Base-by-base conservation (phyloP, 495 filamentous ascomycete genomes). In the Letharia lupina region DNA sequence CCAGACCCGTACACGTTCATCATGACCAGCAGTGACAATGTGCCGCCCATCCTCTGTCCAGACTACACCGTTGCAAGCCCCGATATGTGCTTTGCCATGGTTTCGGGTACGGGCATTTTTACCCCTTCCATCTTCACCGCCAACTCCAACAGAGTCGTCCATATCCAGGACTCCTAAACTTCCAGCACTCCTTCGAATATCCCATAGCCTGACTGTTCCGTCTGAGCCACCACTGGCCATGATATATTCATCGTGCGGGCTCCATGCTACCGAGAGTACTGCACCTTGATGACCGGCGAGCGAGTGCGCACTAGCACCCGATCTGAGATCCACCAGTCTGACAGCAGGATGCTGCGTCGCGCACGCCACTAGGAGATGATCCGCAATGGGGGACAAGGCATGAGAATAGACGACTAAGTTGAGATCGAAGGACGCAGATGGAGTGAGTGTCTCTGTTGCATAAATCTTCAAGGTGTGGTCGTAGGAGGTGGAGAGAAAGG, bases 391-490 rank as follows among this genome's bases (percentile, higher is more conserved):
- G 0, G 90, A 92, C 42, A 88, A 77, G 6, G 87, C 86, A 73
- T 94, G 90, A 0, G 88, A 83, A 73, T 93, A 91, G 0, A 91
- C 80, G 16, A 88, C 87, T 16, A 84, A 86, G 23, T 83, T 82
- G 2, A 96, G 82, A 54, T 84, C 80, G 70, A 95, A 96, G 11
- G 87, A 84, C 60, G 82, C 85, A 67, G 88, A 78, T 6, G 39
- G 57, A 67, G 82, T 33, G 60, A 90, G 75, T 67, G 82, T 79
- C 47, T 86, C 81, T 1, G 90, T 85, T 12, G 87, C 84, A 71
- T 88, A 96, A 4, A 93, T 77, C 73, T 93, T 93, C 42, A 96
- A 79, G 5, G 86, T 89, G 65, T 89, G 86, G 73, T 96, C 93
- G 73, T 91, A 91, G 58, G 91, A 91, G 15, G 87, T 88, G 2